phyloP scores from a whole-genome alignment of 2,329 filamentous ascomycete species.

The Colletotrichum endophyticum region DNA sequence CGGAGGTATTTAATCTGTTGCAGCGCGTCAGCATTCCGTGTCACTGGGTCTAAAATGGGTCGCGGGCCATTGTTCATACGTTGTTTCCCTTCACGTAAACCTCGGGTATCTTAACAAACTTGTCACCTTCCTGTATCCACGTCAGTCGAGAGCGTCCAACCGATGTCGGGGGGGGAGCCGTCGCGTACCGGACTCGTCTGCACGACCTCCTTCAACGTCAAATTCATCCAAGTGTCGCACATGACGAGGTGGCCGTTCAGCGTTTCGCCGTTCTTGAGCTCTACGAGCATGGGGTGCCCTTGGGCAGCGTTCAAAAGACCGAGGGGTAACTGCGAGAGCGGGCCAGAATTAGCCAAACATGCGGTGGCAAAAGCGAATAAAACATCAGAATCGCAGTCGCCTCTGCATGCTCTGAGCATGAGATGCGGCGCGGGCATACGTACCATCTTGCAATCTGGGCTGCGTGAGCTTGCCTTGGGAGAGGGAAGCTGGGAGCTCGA shows the following conservation, averaged over 20 bases:
- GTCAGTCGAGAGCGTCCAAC: conserved; percentile 19
- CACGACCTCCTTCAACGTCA: conserved; percentile 95
- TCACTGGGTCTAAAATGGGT: neutral
- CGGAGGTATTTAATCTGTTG: conserved; percentile 96
- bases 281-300: conserved; percentile 96
- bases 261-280: conserved; percentile 97
- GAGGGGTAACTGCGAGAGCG: conserved; percentile 61
- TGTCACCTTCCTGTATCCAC: conserved; percentile 80
- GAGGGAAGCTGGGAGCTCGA: conserved; percentile 6
- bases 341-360: neutral
- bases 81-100: conserved; percentile 98
- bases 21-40: conserved; percentile 20
- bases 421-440: neutral
- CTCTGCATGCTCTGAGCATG: neutral
- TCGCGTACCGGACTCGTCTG: conserved; percentile 81
- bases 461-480: conserved; percentile 16
- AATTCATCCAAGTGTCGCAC: conserved; percentile 99
- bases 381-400: neutral
- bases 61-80: conserved; percentile 57
- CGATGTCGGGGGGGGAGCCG: neutral
- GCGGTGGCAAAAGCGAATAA: neutral
- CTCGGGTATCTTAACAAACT: conserved; percentile 89
- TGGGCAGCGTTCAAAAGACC: conserved; percentile 94
- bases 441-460: conserved; percentile 15
- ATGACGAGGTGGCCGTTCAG: conserved; percentile 94